Evolutionary conservation across 352 stramenopile genomes (phyloP).

Genomic region (Globisporangium okanoganense): DNA sequence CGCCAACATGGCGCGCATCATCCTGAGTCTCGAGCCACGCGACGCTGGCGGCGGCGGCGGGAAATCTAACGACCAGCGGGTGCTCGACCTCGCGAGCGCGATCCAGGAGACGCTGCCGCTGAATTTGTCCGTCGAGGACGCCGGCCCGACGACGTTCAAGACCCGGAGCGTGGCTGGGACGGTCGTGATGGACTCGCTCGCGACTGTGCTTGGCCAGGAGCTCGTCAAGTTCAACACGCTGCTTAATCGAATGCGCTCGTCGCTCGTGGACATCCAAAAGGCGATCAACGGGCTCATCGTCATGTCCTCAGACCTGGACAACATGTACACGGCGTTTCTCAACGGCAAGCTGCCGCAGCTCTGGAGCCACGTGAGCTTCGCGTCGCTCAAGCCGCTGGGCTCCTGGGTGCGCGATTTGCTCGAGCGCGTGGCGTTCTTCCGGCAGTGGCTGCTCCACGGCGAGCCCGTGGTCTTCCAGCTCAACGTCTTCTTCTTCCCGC

Average conservation of each 20-base stretch:
- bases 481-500: slow-evolving; percentile 95
- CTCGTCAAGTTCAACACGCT: slow-evolving; percentile 95
- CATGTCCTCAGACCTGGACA: slow-evolving; percentile 95
- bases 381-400: slow-evolving; percentile 90
- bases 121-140: slow-evolving; percentile 81
- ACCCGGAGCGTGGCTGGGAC: slow-evolving; percentile 74
- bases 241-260: slow-evolving; percentile 76
- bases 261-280: slow-evolving; percentile 74
- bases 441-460: slow-evolving; percentile 87
- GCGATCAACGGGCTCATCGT: slow-evolving; percentile 89
- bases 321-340: slow-evolving; percentile 94
- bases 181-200: slow-evolving; percentile 89
- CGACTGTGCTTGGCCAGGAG: slow-evolving; percentile 91
- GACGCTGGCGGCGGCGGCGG: slow-evolving; percentile 58
- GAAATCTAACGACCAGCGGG: slow-evolving; percentile 80
- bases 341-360: slow-evolving; percentile 89
- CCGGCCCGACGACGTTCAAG: slow-evolving; percentile 90
- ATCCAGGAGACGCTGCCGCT: slow-evolving; percentile 59
- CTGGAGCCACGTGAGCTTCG: slow-evolving; percentile 89
- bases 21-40: slow-evolving; percentile 88
- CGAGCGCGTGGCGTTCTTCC: slow-evolving; percentile 90
- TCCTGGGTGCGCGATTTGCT: slow-evolving; percentile 92
- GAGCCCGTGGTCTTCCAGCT: slow-evolving; percentile 90
- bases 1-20: slow-evolving; percentile 82
- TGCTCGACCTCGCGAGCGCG: slow-evolving; percentile 69